These are phyloP conservation scores for Fraxinus floribunda DNA, from an alignment of 305 asterid genomes.

Conservation along the genomic window DNA sequence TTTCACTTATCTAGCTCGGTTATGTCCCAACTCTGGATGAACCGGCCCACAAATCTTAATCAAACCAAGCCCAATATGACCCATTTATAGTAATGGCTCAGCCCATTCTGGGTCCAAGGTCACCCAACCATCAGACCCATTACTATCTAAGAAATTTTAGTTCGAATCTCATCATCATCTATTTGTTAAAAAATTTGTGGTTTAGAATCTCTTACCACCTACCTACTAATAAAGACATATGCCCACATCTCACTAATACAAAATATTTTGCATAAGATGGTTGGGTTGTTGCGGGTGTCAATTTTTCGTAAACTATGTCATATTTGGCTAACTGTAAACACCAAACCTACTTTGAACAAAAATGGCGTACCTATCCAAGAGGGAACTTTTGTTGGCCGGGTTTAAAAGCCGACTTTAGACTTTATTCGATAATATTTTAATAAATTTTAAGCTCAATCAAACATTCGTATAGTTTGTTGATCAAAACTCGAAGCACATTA, in stretches of 20 bases:
- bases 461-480: neutral
- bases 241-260: neutral
- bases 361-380: neutral
- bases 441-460: neutral
- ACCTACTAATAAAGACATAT: neutral
- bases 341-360: neutral
- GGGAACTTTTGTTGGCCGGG: neutral
- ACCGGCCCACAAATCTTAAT: too few species aligned
- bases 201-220: neutral
- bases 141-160: neutral
- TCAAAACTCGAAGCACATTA: constrained; percentile 1
- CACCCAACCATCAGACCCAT: neutral
- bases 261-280: neutral
- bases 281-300: neutral
- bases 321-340: neutral
- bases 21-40: too few species aligned
- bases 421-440: neutral
- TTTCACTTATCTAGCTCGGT: too few species aligned
- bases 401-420: neutral
- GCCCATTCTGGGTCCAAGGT: neutral
- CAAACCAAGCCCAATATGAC: neutral
- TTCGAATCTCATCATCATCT: neutral
- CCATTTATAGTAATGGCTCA: too few species aligned
- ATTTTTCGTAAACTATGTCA: neutral
- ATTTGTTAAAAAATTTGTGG: neutral